These are phyloP conservation scores for Alternaria sp. DNA, from an alignment of 2,329 filamentous ascomycete genomes.

Conservation along the genomic window DNA sequence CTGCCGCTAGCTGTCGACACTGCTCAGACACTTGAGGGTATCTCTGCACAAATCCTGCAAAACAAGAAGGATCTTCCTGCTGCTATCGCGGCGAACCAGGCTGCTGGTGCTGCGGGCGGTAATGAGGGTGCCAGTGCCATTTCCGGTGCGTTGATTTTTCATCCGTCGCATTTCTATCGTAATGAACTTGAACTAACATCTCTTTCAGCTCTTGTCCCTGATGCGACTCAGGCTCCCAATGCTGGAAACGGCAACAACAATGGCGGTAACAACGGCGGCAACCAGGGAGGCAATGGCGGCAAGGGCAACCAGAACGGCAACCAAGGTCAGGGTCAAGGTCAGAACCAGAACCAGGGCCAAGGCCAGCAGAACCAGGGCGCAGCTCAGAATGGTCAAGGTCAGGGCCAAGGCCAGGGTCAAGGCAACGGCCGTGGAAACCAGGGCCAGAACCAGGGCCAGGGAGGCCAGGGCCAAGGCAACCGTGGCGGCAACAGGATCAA, in stretches of 20 bases:
- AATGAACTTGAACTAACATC: slow-evolving; percentile 16
- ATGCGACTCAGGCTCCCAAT: slow-evolving; percentile 20
- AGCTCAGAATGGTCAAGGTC: neutral
- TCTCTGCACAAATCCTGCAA: slow-evolving; percentile 60
- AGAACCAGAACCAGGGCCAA: neutral
- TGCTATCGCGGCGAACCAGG: slow-evolving; percentile 58
- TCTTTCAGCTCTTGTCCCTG: slow-evolving; percentile 25
- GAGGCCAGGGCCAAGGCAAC: neutral
- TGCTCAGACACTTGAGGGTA: slow-evolving; percentile 55
- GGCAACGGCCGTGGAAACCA: neutral
- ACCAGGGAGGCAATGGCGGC: slow-evolving; percentile 9
- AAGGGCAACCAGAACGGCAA: slow-evolving; percentile 10
- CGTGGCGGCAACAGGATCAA: slow-evolving; percentile 6
- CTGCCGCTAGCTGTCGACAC: slow-evolving; percentile 56
- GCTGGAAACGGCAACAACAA: slow-evolving; percentile 25
- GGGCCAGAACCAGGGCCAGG: neutral
- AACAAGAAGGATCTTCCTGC: slow-evolving; percentile 62
- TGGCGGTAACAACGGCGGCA: slow-evolving; percentile 19
- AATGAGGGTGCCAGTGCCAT: slow-evolving; percentile 51
- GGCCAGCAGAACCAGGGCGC: slow-evolving; percentile 3
- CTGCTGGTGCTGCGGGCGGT: slow-evolving; percentile 51
- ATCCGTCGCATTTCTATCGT: slow-evolving; percentile 23
- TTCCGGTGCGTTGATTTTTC: slow-evolving; percentile 48
- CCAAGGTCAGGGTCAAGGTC: slow-evolving; percentile 3
- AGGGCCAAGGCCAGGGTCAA: slow-evolving; percentile 1